Conservation (phyloP, 305 asterid species). For the Euphrasia arctica region DNA sequence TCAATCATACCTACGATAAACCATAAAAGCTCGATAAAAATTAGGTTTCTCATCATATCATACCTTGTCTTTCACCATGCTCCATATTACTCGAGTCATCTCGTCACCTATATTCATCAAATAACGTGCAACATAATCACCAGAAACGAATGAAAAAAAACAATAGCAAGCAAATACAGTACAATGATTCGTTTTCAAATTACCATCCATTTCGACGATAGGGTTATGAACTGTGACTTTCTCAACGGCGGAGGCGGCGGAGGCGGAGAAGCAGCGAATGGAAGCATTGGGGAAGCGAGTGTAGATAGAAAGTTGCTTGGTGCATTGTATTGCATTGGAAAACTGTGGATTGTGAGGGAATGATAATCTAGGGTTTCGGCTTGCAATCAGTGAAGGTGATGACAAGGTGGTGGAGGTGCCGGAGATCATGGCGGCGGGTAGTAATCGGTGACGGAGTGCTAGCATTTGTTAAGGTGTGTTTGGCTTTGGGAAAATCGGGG, state of each 20-base stretch:
- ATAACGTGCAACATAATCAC: background rate
- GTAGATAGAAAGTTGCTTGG: slow-evolving; percentile 26
- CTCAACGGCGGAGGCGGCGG: slow-evolving; percentile 23
- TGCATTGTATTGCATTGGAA: slow-evolving; percentile 26
- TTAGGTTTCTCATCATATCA: background rate
- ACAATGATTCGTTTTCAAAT: background rate
- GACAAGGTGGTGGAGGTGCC: slow-evolving; percentile 34
- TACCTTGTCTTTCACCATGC: slow-evolving; percentile 74
- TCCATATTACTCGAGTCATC: slow-evolving; percentile 85
- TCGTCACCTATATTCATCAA: slow-evolving; percentile 53
- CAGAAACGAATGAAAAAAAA: background rate
- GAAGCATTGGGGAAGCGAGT: slow-evolving; percentile 34
- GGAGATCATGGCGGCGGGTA: slow-evolving; percentile 44
- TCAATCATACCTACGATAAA: background rate
- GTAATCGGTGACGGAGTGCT: slow-evolving; percentile 32
- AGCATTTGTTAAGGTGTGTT: slow-evolving; percentile 29
- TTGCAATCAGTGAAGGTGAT: slow-evolving; percentile 29
- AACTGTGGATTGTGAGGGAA: slow-evolving; percentile 25
- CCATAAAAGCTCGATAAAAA: background rate
- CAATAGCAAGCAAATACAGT: background rate
- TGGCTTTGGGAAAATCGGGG: slow-evolving; percentile 12
- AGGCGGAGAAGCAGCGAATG: slow-evolving; percentile 47
- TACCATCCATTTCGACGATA: slow-evolving; percentile 87
- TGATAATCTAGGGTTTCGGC: slow-evolving; percentile 27
- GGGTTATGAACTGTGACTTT: slow-evolving; percentile 66